A percentile compares a stretch with the other conserved stretches of the same genome.
Conservation (phyloP, 1,284 basidiomycete genomes). For the Xerocomus cyaneibrunnescens region DNA sequence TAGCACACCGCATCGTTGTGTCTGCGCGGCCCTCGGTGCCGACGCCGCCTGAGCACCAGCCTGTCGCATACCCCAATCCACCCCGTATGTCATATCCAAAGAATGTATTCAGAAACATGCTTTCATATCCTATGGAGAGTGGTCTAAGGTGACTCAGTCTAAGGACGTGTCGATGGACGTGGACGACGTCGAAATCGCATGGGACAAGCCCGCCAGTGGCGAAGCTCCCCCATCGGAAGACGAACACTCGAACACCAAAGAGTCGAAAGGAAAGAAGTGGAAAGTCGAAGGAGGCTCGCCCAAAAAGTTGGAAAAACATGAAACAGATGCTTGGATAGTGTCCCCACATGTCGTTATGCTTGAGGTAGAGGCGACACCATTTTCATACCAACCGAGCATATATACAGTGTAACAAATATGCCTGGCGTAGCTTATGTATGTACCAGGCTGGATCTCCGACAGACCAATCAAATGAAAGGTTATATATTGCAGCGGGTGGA, state of each 20-base stretch:
- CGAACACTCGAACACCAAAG: constrained; percentile 24
- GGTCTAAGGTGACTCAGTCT: constrained; percentile 22
- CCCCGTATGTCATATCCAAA: constrained; percentile 57
- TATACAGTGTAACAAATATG: no score
- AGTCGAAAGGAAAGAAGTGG: constrained; percentile 46
- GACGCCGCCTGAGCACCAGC: constrained; percentile 29
- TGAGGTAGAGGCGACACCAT: no score
- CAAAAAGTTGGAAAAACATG: constrained; percentile 47
- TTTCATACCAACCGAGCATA: no score
- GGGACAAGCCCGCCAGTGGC: background rate
- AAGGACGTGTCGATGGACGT: constrained; percentile 19
- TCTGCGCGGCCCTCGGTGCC: constrained; percentile 48
- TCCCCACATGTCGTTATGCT: no score
- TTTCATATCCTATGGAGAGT: constrained; percentile 62
- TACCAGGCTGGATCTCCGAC: no score
- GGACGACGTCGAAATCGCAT: constrained; percentile 18
- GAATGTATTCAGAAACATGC: constrained; percentile 59
- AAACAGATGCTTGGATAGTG: constrained; percentile 15
- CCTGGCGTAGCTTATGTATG: no score
- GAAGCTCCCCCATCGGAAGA: background rate
- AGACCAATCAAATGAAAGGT: no score
- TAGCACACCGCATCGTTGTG: constrained; percentile 58
- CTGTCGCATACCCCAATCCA: constrained; percentile 46
- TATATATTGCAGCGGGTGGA: no score
- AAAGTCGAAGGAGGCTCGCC: constrained; percentile 41